phyloP scores from a whole-genome alignment of 2,329 filamentous ascomycete species.

The Amylocarpus encephaloides region DNA sequence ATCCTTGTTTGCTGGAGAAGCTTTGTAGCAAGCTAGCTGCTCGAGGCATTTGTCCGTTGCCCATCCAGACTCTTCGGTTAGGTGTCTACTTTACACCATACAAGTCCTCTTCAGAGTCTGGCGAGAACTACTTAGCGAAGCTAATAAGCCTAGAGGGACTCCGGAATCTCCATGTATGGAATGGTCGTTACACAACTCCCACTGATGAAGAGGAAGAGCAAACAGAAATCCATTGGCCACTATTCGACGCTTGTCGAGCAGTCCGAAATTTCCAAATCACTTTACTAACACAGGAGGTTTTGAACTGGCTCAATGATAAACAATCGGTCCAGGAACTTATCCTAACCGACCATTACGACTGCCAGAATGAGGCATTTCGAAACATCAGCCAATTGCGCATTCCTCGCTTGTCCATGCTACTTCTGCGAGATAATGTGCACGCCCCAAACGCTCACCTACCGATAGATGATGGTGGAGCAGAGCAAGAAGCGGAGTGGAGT shows the following conservation, averaged over 20 bases:
- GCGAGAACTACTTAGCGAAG: conserved; percentile 3
- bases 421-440: conserved; percentile 1
- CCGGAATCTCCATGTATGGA: conserved; percentile 6
- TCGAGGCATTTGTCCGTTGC: neutral
- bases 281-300: neutral
- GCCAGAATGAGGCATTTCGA: conserved; percentile 4
- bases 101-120: neutral
- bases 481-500: neutral
- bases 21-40: conserved; percentile 1
- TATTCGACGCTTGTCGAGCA: conserved; percentile 3
- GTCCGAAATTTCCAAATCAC: conserved; percentile 5
- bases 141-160: conserved; percentile 1
- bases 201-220: neutral
- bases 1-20: conserved; percentile 5
- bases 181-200: neutral
- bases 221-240: conserved; percentile 2
- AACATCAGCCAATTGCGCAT: conserved; percentile 8
- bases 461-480: neutral
- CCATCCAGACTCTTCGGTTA: conserved; percentile 4
- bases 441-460: neutral
- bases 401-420: conserved; percentile 7
- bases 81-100: conserved; percentile 3
- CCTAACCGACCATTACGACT: conserved; percentile 8
- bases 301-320: conserved; percentile 5
- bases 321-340: conserved; percentile 10